phyloP scores from a whole-genome alignment of 2,329 filamentous ascomycete genomes.

The Colletotrichum somersetense region DNA sequence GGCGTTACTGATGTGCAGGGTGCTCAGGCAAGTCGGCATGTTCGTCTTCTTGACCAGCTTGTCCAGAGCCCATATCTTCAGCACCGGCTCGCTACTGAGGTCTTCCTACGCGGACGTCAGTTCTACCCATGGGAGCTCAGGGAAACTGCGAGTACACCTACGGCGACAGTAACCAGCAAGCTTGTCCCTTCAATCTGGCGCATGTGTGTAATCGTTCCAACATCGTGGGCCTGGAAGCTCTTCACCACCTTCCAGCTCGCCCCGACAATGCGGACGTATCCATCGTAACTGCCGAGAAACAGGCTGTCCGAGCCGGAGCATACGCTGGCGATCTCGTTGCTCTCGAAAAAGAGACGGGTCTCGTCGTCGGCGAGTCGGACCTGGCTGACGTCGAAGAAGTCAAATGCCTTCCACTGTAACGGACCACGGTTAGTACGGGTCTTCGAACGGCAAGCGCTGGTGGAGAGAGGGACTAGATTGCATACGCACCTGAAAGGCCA shows the following conservation, averaged over 20 bases:
- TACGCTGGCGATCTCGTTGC: slow-evolving; percentile 84
- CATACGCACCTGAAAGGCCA: slow-evolving; percentile 41
- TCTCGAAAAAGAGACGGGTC: slow-evolving; percentile 82
- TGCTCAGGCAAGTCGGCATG: slow-evolving; percentile 88
- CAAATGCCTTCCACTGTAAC: slow-evolving; percentile 94
- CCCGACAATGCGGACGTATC: slow-evolving; percentile 88
- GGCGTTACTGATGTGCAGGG: slow-evolving; percentile 87
- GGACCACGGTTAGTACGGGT: slow-evolving; percentile 26
- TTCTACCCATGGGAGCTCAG: not conserved
- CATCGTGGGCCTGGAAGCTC: slow-evolving; percentile 88
- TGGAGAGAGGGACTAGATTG: not conserved
- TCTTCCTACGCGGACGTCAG: slow-evolving; percentile 72
- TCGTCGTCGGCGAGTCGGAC: slow-evolving; percentile 85
- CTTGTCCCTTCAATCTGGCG: slow-evolving; percentile 90
- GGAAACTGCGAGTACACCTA: slow-evolving; percentile 45
- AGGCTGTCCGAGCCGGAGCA: slow-evolving; percentile 90
- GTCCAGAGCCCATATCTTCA: slow-evolving; percentile 98
- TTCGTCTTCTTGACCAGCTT: slow-evolving; percentile 95
- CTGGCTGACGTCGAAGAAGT: slow-evolving; percentile 97
- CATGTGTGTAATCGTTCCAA: slow-evolving; percentile 87
- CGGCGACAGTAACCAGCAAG: slow-evolving; percentile 83
- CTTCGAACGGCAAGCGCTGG: not conserved
- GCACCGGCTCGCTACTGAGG: slow-evolving; percentile 83
- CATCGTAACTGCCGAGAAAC: slow-evolving; percentile 88
- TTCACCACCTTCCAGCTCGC: slow-evolving; percentile 88